These are phyloP conservation scores for Davidsoniella neocaledoniae DNA, from an alignment of 2,329 filamentous ascomycete species.

Conservation along the genomic window DNA sequence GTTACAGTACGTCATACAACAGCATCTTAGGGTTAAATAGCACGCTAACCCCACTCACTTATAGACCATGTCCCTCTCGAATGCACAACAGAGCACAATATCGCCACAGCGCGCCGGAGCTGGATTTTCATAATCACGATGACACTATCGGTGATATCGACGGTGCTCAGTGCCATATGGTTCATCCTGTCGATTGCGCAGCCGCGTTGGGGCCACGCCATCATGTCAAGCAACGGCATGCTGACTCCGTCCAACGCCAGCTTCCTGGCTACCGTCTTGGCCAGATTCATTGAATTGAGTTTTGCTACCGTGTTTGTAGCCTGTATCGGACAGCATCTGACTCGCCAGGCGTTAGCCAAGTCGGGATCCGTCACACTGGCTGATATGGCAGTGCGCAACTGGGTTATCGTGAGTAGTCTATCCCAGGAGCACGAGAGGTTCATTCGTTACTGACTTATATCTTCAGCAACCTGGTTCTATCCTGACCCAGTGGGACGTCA, in stretches of 20 bases:
- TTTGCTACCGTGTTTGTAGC: slow-evolving; percentile 66
- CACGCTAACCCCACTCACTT: too few relatives aligned
- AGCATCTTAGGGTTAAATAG: too few relatives aligned
- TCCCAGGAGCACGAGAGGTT: slow-evolving; percentile 10
- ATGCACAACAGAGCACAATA: too few relatives aligned
- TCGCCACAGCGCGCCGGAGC: slow-evolving; percentile 15
- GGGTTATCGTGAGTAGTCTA: slow-evolving; percentile 36
- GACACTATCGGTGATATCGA: slow-evolving; percentile 42
- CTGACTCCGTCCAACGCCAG: slow-evolving; percentile 48
- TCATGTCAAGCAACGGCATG: slow-evolving; percentile 29
- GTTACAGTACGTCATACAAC: too few relatives aligned
- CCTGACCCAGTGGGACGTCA: slow-evolving; percentile 48
- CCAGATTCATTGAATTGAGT: slow-evolving; percentile 61
- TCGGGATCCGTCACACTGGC: slow-evolving; percentile 53
- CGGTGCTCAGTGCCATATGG: slow-evolving; percentile 48
- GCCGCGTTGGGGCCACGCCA: slow-evolving; percentile 42
- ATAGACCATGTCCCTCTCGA: too few relatives aligned
- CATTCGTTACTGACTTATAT: neutral
- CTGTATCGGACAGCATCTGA: slow-evolving; percentile 58
- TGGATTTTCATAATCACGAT: slow-evolving; percentile 35
- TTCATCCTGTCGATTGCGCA: slow-evolving; percentile 43
- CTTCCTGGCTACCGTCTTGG: slow-evolving; percentile 48
- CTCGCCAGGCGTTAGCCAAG: slow-evolving; percentile 43
- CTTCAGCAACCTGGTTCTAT: slow-evolving; percentile 48
- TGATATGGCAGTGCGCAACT: slow-evolving; percentile 62